A percentile compares a stretch with the other conserved stretches of the same genome.
Evolutionary conservation across 192 early-diverging fungal genomes (phyloP).

Genomic region (Geosiphon pyriformis): DNA sequence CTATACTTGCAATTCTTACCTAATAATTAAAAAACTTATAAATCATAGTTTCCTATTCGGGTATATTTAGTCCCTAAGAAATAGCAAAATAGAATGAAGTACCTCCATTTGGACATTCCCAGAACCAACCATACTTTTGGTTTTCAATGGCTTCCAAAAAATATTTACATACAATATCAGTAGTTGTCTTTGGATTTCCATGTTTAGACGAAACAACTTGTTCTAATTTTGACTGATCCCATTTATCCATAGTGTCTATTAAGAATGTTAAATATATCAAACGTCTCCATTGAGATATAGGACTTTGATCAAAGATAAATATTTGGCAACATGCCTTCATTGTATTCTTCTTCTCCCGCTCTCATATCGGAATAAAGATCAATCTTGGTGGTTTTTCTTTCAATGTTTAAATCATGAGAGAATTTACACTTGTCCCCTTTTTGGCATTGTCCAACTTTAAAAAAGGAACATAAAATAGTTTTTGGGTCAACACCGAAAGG

Average conservation of each 20-base stretch:
- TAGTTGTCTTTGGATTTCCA: slow-evolving; percentile 79
- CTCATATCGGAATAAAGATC: slow-evolving; percentile 92
- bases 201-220: slow-evolving; percentile 72
- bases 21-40: slow-evolving; percentile 9
- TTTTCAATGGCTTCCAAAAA: slow-evolving; percentile 96
- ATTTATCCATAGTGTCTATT: slow-evolving; percentile 89
- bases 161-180: slow-evolving; percentile 97
- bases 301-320: background rate
- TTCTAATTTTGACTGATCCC: slow-evolving; percentile 92
- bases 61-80: background rate
- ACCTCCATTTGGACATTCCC: slow-evolving; percentile 97
- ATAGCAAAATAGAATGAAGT: slow-evolving; percentile 24
- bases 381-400: slow-evolving; percentile 84
- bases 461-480: slow-evolving; percentile 86
- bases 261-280: background rate
- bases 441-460: slow-evolving; percentile 87
- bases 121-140: slow-evolving; percentile 98
- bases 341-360: slow-evolving; percentile 53
- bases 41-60: background rate
- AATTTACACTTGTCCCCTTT: slow-evolving; percentile 96
- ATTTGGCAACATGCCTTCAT: slow-evolving; percentile 18
- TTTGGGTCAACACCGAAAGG: slow-evolving; percentile 98
- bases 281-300: too few relatives aligned
- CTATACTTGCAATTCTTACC: slow-evolving; percentile 87
- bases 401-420: slow-evolving; percentile 89